Conservation (phyloP, 2,329 filamentous ascomycete genomes). For the Raffaelea arxii region DNA sequence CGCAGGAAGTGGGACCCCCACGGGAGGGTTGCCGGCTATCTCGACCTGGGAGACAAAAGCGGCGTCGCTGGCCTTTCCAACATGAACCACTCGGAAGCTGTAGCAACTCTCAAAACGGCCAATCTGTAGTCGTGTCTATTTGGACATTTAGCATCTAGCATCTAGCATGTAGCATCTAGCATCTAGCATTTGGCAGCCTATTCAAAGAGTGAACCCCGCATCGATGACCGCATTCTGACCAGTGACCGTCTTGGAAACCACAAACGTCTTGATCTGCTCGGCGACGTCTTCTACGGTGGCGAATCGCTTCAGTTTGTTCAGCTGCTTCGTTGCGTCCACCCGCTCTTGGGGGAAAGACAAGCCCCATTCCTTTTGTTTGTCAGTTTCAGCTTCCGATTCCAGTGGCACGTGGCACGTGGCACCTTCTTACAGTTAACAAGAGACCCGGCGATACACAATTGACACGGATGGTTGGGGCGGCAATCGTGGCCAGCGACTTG, state of each 20-base stretch:
- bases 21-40: slow-evolving; percentile 9
- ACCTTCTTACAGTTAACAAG: slow-evolving; percentile 35
- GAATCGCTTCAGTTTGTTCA: slow-evolving; percentile 48
- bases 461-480: slow-evolving; percentile 45
- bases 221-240: slow-evolving; percentile 12
- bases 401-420: no score
- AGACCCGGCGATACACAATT: slow-evolving; percentile 49
- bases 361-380: slow-evolving; percentile 48
- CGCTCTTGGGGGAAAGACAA: slow-evolving; percentile 45
- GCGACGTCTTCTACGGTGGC: slow-evolving; percentile 36
- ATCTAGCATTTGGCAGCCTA: no score
- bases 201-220: slow-evolving; percentile 9
- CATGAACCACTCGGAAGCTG: slow-evolving; percentile 5
- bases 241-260: slow-evolving; percentile 10
- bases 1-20: slow-evolving; percentile 7
- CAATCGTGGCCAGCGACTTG: slow-evolving; percentile 42
- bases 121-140: no score
- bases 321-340: slow-evolving; percentile 42
- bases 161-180: no score
- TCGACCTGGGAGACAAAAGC: slow-evolving; percentile 9
- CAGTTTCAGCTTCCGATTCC: no score
- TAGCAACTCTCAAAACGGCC: background rate
- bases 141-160: no score
- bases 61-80: slow-evolving; percentile 6
- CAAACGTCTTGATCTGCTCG: slow-evolving; percentile 10